A percentile compares a stretch with the other conserved stretches of the same genome.
Conservation (phyloP, 2,329 filamentous ascomycete genomes). For the Phialemoniopsis sp. region DNA sequence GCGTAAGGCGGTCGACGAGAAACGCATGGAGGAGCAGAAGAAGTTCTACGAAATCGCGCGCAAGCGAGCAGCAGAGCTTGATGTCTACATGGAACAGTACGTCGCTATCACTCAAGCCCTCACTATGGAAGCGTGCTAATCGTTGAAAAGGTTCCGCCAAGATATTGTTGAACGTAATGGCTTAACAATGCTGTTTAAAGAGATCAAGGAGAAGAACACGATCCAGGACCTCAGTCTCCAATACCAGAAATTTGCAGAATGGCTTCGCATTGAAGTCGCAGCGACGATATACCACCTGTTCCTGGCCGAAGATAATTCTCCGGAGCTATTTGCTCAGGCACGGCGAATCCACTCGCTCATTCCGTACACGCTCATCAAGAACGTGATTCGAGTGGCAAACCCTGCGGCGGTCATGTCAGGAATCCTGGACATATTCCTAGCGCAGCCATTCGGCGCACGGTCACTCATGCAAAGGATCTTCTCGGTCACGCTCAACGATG, state of each 20-base stretch:
- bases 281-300: constrained; percentile 97
- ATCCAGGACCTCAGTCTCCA: constrained; percentile 88
- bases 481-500: constrained; percentile 83
- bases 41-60: constrained; percentile 94
- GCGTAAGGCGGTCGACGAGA: constrained; percentile 79
- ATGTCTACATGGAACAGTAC: constrained; percentile 96
- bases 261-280: constrained; percentile 94
- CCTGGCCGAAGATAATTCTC: constrained; percentile 95
- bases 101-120: no score
- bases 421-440: constrained; percentile 89
- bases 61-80: constrained; percentile 83
- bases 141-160: constrained; percentile 49
- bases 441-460: constrained; percentile 86
- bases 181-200: constrained; percentile 84
- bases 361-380: constrained; percentile 90
- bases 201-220: constrained; percentile 85
- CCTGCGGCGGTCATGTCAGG: constrained; percentile 96
- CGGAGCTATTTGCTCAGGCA: constrained; percentile 89
- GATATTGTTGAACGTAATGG: constrained; percentile 72
- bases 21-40: constrained; percentile 86
- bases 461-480: constrained; percentile 95
- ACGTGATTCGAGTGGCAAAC: constrained; percentile 94
- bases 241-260: constrained; percentile 97
- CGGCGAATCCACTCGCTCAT: constrained; percentile 94
- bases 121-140: constrained; percentile 9